Conservation (phyloP, 2,329 filamentous ascomycete genomes). For the Fusarium camptoceras region DNA sequence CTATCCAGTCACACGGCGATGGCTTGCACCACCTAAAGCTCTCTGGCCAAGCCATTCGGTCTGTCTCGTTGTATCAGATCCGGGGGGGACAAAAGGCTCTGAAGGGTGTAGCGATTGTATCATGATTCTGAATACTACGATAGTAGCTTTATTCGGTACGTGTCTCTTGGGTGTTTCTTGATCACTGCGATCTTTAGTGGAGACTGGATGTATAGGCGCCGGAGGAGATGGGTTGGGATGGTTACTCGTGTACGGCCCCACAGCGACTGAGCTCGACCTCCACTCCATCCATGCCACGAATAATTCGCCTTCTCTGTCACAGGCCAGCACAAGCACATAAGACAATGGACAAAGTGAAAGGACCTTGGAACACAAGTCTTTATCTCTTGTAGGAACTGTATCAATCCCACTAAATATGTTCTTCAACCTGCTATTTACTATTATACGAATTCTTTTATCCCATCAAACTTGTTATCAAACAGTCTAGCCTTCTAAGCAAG, state of each 20-base stretch:
- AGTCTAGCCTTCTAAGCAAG: slow-evolving; percentile 75
- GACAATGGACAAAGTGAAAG: neutral
- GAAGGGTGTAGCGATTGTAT: slow-evolving; percentile 1
- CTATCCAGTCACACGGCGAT: slow-evolving; percentile 33
- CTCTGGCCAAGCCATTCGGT: slow-evolving; percentile 20
- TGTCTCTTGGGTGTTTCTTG: too few relatives aligned
- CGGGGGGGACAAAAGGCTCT: slow-evolving; percentile 21
- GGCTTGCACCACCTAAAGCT: slow-evolving; percentile 32
- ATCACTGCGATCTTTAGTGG: too few relatives aligned
- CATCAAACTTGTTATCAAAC: slow-evolving; percentile 47
- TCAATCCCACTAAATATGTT: neutral
- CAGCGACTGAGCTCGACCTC: neutral
- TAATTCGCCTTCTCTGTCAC: neutral
- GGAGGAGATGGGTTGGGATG: too few relatives aligned
- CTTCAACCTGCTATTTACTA: slow-evolving; percentile 9
- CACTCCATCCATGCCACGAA: neutral
- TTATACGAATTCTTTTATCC: neutral
- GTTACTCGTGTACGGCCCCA: neutral
- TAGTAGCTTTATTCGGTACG: too few relatives aligned
- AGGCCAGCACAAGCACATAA: neutral
- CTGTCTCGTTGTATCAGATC: slow-evolving; percentile 33
- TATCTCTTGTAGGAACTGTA: neutral
- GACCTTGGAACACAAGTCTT: neutral
- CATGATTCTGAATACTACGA: neutral
- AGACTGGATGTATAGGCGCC: too few relatives aligned